Conservation (phyloP, 345 rosid species). For the Psidium friedrichsthalianum region DNA sequence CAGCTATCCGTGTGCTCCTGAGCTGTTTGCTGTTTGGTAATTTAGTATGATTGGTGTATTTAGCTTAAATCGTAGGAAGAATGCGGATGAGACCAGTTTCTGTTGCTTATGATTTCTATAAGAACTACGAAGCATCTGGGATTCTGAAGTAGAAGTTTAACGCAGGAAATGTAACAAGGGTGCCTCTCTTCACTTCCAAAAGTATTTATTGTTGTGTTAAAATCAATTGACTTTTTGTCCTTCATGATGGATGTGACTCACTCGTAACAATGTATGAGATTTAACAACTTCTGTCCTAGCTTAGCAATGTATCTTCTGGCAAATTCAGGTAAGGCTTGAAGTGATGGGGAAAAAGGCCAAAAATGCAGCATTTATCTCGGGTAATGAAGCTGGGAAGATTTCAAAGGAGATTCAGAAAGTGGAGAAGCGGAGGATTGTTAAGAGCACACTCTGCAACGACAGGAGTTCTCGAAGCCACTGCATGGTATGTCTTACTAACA, state of each 20-base stretch:
- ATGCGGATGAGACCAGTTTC: background rate
- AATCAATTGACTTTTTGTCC: background rate
- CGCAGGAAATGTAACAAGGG: background rate
- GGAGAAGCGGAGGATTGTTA: conserved; percentile 88
- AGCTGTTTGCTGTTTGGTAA: background rate
- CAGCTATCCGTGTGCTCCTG: background rate
- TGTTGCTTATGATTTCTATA: background rate
- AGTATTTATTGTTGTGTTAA: background rate
- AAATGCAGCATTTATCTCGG: conserved; percentile 77
- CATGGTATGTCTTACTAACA: conserved; percentile 30
- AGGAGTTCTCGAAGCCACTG: conserved; percentile 98
- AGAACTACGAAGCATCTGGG: background rate
- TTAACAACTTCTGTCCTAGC: background rate
- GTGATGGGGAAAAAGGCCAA: conserved; percentile 97
- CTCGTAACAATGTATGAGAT: background rate
- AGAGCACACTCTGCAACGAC: conserved; percentile 88
- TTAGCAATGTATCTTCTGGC: background rate
- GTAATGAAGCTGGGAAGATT: conserved; percentile 82
- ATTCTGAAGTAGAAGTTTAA: background rate
- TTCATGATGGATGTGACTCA: background rate
- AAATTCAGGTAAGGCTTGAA: conserved; percentile 69
- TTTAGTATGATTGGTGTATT: background rate
- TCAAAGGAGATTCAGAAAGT: conserved; percentile 87
- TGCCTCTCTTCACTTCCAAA: background rate
- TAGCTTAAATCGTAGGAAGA: background rate